Evolutionary conservation across 176 grass and related monocot species (phyloP).

Genomic region (Aegilops umbellulata): DNA sequence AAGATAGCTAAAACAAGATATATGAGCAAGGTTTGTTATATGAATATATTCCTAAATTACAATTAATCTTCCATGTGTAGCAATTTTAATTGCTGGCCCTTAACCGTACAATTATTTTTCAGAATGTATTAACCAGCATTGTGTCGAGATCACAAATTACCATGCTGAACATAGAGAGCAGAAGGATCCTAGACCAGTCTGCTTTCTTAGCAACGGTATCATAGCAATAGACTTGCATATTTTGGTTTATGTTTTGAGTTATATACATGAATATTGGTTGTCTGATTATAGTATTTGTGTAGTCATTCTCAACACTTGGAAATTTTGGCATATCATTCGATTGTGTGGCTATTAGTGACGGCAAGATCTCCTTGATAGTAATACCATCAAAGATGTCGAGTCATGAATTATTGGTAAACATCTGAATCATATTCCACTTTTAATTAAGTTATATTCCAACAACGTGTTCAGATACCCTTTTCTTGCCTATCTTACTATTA

Average conservation of each 20-base stretch:
- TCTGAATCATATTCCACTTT: no score
- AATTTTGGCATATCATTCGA: no score
- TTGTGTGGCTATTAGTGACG: no score
- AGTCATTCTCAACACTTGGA: not conserved
- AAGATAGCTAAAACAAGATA: slow-evolving; percentile 74
- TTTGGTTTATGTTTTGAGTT: no score
- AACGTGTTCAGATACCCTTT: no score
- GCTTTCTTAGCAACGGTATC: no score
- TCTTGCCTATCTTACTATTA: no score
- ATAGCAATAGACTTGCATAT: no score
- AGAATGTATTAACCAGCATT: slow-evolving; percentile 78
- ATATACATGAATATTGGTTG: no score
- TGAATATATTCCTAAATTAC: not conserved
- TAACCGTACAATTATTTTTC: slow-evolving; percentile 21
- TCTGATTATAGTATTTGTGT: not conserved
- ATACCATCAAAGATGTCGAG: no score
- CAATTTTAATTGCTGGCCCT: not conserved
- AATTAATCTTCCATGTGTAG: not conserved
- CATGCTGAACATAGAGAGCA: slow-evolving; percentile 80
- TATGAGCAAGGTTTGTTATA: slow-evolving; percentile 71
- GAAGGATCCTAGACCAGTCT: slow-evolving; percentile 4
- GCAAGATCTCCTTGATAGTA: not conserved
- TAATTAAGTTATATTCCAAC: no score
- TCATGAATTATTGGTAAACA: not conserved
- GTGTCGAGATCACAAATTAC: slow-evolving; percentile 88